Conservation (phyloP, 2,329 filamentous ascomycete genomes). For the Exophiala mesophila region DNA sequence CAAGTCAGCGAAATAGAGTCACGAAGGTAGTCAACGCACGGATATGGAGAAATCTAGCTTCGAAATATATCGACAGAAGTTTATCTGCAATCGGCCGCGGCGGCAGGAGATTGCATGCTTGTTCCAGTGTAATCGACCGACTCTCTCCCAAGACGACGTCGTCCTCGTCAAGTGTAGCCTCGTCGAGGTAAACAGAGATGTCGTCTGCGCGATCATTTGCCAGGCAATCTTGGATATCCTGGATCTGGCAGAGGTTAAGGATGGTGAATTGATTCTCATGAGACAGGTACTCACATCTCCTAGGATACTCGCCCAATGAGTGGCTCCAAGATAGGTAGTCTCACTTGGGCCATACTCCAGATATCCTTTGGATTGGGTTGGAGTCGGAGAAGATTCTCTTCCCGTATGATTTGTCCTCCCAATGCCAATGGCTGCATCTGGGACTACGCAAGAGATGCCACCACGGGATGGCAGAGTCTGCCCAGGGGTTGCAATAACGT, state of each 20-base stretch:
- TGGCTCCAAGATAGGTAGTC: slow-evolving; percentile 32
- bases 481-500: not conserved
- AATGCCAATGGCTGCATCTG: too few species aligned
- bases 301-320: slow-evolving; percentile 39
- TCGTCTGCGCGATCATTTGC: slow-evolving; percentile 1
- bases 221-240: slow-evolving; percentile 10
- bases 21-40: not conserved
- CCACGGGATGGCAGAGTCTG: not conserved
- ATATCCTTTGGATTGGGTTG: slow-evolving; percentile 2
- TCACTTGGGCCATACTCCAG: slow-evolving; percentile 5
- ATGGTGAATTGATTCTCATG: not conserved
- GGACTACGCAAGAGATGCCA: too few species aligned
- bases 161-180: not conserved
- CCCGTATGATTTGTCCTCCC: too few species aligned
- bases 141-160: not conserved
- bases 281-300: slow-evolving; percentile 26
- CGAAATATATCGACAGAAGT: slow-evolving; percentile 7
- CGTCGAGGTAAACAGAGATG: not conserved
- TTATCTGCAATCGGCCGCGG: slow-evolving; percentile 6
- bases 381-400: not conserved
- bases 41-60: slow-evolving; percentile 4
- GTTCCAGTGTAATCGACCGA: slow-evolving; percentile 1
- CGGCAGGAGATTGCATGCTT: slow-evolving; percentile 2
- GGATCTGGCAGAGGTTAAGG: slow-evolving; percentile 6
- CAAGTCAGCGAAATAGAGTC: slow-evolving; percentile 24